Percentiles rank a stretch among this genome's conserved stretches.
Evolutionary conservation across 257 asterid genomes (phyloP).

Genomic region (Salvia rosmarinus): DNA sequence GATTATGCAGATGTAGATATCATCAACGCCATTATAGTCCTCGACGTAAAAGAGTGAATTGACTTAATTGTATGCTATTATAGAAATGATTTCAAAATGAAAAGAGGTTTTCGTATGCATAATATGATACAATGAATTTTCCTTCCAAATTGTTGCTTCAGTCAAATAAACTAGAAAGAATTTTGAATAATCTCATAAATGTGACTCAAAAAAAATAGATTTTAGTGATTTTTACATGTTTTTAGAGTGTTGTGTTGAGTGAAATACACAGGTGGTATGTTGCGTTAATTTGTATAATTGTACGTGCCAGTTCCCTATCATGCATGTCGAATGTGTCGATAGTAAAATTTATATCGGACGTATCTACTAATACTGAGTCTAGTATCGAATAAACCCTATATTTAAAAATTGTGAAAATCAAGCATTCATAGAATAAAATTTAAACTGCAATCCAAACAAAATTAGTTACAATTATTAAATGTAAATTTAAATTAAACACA

Average conservation of each 20-base stretch:
- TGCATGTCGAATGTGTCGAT: not conserved
- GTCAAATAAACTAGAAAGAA: not conserved
- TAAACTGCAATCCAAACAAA: slow-evolving; percentile 14
- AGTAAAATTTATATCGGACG: not conserved
- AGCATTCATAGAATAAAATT: not conserved
- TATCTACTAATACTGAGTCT: too few relatives aligned
- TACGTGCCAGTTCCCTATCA: too few relatives aligned
- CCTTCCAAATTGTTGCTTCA: not conserved
- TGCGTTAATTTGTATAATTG: not conserved
- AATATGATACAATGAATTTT: too few relatives aligned
- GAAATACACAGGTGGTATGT: not conserved
- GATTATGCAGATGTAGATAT: not conserved
- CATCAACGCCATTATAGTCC: slow-evolving; percentile 27
- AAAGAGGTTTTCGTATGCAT: not conserved
- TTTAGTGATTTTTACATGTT: too few relatives aligned
- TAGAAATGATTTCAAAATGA: not conserved
- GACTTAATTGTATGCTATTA: not conserved
- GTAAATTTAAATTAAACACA: slow-evolving; percentile 25
- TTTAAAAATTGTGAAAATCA: not conserved
- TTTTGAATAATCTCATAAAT: not conserved
- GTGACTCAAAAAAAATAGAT: not conserved
- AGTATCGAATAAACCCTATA: too few relatives aligned
- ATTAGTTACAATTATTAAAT: slow-evolving; percentile 33
- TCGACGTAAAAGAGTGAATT: not conserved
- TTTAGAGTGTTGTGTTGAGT: too few relatives aligned